Percentiles rank a stretch among this genome's conserved stretches.
Evolutionary conservation across 306 rosid species (phyloP).

Genomic region (Quercus variabilis): DNA sequence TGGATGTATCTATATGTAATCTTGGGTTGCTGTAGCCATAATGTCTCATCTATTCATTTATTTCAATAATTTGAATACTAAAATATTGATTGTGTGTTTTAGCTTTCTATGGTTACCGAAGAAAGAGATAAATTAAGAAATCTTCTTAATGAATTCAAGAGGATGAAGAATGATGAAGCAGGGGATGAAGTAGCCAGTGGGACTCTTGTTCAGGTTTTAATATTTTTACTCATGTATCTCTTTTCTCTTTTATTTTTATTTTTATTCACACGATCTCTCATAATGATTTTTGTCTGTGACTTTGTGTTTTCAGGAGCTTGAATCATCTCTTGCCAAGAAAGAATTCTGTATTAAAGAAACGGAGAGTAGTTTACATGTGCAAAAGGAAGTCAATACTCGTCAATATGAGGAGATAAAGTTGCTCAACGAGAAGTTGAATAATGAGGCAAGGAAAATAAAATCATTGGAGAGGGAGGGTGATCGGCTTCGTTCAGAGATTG

Average conservation of each 20-base stretch:
- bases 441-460: constrained; percentile 65
- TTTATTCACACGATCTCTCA: constrained; percentile 12
- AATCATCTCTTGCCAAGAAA: constrained; percentile 62
- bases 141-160: constrained; percentile 37
- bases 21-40: neutral
- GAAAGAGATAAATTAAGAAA: constrained; percentile 74
- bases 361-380: constrained; percentile 52
- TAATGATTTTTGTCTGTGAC: constrained; percentile 21
- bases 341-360: constrained; percentile 65
- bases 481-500: constrained; percentile 72
- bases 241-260: neutral
- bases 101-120: constrained; percentile 75
- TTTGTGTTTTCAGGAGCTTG: constrained; percentile 60
- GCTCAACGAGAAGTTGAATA: constrained; percentile 64
- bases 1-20: neutral
- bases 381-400: constrained; percentile 49
- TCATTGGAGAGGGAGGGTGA: constrained; percentile 86
- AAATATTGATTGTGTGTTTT: constrained; percentile 31
- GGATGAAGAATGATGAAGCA: constrained; percentile 40
- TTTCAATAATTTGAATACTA: constrained; percentile 16
- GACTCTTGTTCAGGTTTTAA: constrained; percentile 52
- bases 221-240: neutral
- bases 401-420: constrained; percentile 65
- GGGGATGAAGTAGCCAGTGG: constrained; percentile 42
- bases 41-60: constrained; percentile 7